Evolutionary conservation across 1,284 basidiomycete species (phyloP).

Genomic region (Vanrija sp.): DNA sequence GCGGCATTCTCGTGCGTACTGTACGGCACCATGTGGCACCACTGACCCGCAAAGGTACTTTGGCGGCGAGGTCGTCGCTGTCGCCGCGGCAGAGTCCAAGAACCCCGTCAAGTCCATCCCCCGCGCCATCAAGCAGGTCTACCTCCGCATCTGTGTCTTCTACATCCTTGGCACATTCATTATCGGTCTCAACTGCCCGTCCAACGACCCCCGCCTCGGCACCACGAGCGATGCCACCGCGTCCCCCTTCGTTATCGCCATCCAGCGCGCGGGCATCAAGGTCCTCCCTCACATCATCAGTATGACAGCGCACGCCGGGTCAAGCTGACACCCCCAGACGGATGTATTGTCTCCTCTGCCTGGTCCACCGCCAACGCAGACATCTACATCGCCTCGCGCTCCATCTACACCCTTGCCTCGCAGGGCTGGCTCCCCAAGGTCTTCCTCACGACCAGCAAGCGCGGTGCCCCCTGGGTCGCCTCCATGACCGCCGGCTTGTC

Average conservation of each 20-base stretch:
- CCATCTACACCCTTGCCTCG: slow-evolving; percentile 54
- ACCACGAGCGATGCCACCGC: slow-evolving; percentile 59
- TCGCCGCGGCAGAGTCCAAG: slow-evolving; percentile 51
- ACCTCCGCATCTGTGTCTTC: slow-evolving; percentile 68
- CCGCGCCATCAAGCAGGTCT: slow-evolving; percentile 70
- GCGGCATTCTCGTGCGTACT: neutral
- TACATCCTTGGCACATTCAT: slow-evolving; percentile 56
- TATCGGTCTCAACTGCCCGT: slow-evolving; percentile 73
- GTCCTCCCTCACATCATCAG: slow-evolving; percentile 63
- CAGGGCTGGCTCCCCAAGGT: slow-evolving; percentile 51
- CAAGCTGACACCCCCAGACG: slow-evolving; percentile 39
- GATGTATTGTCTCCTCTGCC: slow-evolving; percentile 56
- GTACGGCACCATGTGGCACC: slow-evolving; percentile 59
- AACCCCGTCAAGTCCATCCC: slow-evolving; percentile 71
- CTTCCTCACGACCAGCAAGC: slow-evolving; percentile 61
- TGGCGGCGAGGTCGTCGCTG: slow-evolving; percentile 62
- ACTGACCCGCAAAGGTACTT: neutral
- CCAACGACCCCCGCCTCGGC: slow-evolving; percentile 59
- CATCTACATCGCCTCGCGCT: slow-evolving; percentile 56
- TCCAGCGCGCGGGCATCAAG: slow-evolving; percentile 65
- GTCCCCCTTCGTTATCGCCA: slow-evolving; percentile 75
- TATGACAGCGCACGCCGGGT: slow-evolving; percentile 56
- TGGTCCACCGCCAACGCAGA: slow-evolving; percentile 58
- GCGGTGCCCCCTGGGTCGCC: slow-evolving; percentile 69
- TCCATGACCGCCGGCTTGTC: slow-evolving; percentile 63